Evolutionary conservation across 2,329 filamentous ascomycete species (phyloP).

Genomic region (Colletotrichum siamense): DNA sequence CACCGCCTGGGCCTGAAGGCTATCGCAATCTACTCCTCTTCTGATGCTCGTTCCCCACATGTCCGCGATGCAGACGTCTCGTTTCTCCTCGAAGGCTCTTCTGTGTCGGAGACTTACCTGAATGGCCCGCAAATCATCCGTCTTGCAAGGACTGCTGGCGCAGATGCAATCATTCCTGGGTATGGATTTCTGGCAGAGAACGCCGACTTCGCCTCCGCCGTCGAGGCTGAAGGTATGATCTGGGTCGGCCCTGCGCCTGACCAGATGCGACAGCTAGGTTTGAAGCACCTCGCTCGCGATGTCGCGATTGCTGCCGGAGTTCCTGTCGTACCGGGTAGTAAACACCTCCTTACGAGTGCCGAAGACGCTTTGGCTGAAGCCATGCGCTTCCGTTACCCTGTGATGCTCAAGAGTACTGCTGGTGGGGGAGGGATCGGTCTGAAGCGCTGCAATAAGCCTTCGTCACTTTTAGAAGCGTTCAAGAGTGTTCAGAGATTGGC

Average conservation of each 20-base stretch:
- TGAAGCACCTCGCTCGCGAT: slow-evolving; percentile 42
- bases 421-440: slow-evolving; percentile 53
- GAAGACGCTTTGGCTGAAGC: slow-evolving; percentile 33
- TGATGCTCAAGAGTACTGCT: slow-evolving; percentile 54
- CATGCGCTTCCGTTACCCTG: slow-evolving; percentile 37
- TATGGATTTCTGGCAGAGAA: slow-evolving; percentile 74
- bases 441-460: slow-evolving; percentile 36
- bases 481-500: slow-evolving; percentile 43
- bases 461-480: slow-evolving; percentile 35
- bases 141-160: slow-evolving; percentile 53
- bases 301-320: slow-evolving; percentile 35
- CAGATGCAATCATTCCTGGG: slow-evolving; percentile 67
- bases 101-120: slow-evolving; percentile 60
- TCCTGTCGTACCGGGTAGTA: slow-evolving; percentile 38
- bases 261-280: slow-evolving; percentile 40
- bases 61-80: slow-evolving; percentile 71
- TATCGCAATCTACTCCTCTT: slow-evolving; percentile 71
- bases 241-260: slow-evolving; percentile 65
- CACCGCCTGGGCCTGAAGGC: slow-evolving; percentile 70
- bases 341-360: slow-evolving; percentile 28
- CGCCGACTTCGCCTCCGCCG: slow-evolving; percentile 61
- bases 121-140: slow-evolving; percentile 66
- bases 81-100: slow-evolving; percentile 63
- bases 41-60: slow-evolving; percentile 70
- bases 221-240: slow-evolving; percentile 57